phyloP scores from a whole-genome alignment of 805 yeast genomes.

The Tetrapisispora arboricola region DNA sequence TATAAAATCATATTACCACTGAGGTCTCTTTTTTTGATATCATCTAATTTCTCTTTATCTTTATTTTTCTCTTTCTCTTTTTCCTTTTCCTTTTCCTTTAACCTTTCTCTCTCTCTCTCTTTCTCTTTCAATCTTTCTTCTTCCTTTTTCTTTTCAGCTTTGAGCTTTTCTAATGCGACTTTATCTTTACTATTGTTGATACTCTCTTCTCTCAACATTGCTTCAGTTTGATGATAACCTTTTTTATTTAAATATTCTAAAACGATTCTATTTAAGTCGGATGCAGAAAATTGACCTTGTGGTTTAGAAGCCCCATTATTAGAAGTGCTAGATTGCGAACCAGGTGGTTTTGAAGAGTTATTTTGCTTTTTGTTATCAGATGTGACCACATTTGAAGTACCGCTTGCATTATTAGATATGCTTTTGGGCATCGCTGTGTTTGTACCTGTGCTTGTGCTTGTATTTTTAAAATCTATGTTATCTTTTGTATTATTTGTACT shows the following conservation, averaged over 20 bases:
- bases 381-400: not conserved
- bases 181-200: conserved; percentile 29
- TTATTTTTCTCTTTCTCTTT: not conserved
- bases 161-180: not conserved
- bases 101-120: not conserved
- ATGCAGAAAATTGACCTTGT: conserved; percentile 46
- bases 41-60: conserved; percentile 13
- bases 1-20: conserved; percentile 20
- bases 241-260: conserved; percentile 86
- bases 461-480: no score
- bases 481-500: no score
- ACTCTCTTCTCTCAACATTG: conserved; percentile 82
- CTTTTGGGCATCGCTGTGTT: not conserved
- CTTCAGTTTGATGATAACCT: conserved; percentile 91
- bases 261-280: conserved; percentile 85
- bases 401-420: not conserved
- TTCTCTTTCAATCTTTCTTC: not conserved
- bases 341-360: no score
- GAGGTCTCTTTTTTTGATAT: conserved; percentile 24
- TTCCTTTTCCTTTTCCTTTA: not conserved
- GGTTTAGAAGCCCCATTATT: conserved; percentile 7
- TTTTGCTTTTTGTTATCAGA: not conserved
- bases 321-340: not conserved
- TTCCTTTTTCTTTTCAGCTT: not conserved
- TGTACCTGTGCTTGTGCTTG: not conserved